Conservation (phyloP, 106 monocot genomes). For the Dendrobium officinale region DNA sequence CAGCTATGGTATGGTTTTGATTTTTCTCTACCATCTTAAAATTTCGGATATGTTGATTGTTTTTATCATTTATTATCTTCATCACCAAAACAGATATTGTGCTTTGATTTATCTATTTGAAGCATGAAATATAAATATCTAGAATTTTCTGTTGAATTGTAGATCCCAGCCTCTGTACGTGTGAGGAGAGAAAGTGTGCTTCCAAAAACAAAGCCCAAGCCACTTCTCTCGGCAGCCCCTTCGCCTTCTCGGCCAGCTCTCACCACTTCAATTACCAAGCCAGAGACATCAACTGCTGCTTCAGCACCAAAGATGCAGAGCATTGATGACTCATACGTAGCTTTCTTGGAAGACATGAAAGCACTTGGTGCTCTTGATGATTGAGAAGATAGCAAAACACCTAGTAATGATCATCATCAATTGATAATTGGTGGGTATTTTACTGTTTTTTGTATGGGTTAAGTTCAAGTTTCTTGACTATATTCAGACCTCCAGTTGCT, state of each 20-base stretch:
- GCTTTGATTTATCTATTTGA: no score
- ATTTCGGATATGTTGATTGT: no score
- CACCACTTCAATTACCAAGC: constrained; percentile 14
- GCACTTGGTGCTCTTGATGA: constrained; percentile 81
- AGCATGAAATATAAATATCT: background rate
- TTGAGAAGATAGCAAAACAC: constrained; percentile 10
- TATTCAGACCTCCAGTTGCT: no score
- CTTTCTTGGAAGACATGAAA: constrained; percentile 99
- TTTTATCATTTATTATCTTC: no score
- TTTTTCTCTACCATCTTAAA: background rate
- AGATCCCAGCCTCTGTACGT: constrained; percentile 97
- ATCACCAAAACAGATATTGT: no score
- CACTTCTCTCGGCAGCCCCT: constrained; percentile 16
- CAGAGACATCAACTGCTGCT: constrained; percentile 25
- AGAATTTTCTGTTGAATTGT: background rate
- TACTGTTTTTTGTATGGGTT: background rate
- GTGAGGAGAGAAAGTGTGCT: constrained; percentile 79
- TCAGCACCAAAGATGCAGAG: constrained; percentile 50
- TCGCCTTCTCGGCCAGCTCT: constrained; percentile 22
- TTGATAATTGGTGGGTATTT: background rate
- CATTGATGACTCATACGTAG: constrained; percentile 89
- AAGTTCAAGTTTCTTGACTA: background rate
- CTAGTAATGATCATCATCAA: background rate
- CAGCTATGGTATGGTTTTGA: constrained; percentile 68
- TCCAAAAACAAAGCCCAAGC: constrained; percentile 66